phyloP scores from a whole-genome alignment of 495 filamentous ascomycete genomes.

The Talaromyces ruber region DNA sequence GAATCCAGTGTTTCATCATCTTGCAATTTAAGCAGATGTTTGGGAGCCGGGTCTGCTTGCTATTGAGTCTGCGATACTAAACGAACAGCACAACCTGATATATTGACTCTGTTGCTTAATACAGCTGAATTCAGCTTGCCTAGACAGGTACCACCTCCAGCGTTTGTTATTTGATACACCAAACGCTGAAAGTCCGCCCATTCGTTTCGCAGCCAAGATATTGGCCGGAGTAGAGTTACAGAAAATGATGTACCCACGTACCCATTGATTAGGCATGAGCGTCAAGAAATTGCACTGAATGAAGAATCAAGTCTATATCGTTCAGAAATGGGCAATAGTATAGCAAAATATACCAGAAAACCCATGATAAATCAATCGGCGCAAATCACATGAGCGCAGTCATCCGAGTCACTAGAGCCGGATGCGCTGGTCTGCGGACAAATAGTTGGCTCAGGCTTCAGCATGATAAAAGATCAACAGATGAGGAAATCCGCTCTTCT shows the following conservation, averaged over 20 bases:
- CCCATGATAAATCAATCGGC: not conserved
- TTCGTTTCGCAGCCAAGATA: not conserved
- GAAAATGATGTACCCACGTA: not conserved
- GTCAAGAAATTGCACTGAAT: not conserved
- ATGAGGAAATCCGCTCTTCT: not conserved
- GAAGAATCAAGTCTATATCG: not conserved
- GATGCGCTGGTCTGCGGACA: not conserved
- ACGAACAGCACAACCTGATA: not conserved
- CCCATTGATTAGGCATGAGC: not conserved
- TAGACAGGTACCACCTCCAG: not conserved
- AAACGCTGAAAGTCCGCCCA: not conserved
- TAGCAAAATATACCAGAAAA: not conserved
- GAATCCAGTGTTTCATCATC: not conserved
- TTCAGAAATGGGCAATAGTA: not conserved
- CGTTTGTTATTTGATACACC: not conserved
- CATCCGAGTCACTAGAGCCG: not conserved
- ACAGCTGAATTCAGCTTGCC: not conserved
- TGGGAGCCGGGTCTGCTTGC: not conserved
- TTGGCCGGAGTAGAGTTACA: not conserved
- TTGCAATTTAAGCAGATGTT: not conserved
- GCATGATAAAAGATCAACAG: not conserved
- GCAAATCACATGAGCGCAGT: constrained; percentile 7
- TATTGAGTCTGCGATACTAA: not conserved
- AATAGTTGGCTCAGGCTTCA: not conserved
- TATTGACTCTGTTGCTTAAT: not conserved